Base-by-base conservation (phyloP, 208 protist species). In the Trypanosoma lewisi region DNA sequence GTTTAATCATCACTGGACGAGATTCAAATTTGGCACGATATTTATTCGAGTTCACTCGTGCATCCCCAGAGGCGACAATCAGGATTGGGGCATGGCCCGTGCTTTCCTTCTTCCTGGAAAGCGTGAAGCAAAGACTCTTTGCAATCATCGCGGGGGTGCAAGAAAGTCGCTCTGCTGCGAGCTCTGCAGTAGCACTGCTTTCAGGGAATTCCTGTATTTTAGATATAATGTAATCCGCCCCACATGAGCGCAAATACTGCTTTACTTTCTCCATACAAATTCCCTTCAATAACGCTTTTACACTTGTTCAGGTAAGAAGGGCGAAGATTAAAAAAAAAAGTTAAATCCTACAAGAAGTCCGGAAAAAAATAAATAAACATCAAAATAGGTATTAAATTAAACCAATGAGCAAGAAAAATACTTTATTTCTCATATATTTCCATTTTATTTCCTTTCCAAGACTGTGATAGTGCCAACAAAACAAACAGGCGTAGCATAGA, bases 71-170 rank as follows among this genome's bases (percentile, higher is more conserved):
- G 25, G 71, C 69, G 31, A 89, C 61, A 50, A 89, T 79, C 33
- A 89, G 41, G 14, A 85, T 45, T 9, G 74, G 51, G 37, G 77
- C 67, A 37, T 70, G 70, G n/a, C 69, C 75, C 5, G 34, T 63
- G 49, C 59, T 65, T 8, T 67, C 58, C 61, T 73, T 75, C 9
- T 70, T 42, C 49, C 73, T 73, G 30, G 66, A 70, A 17, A 75
- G 64, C 23, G 69, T 34, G 41, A 78, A 80, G 19, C 68, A 73
- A 17, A 89, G 69, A 7, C 70, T 82, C 67, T 91, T 91, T 34
- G 84, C 80, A 50, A 91, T 88, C 41, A 84, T 73, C 0, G 60
- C 65, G 4, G 78, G 71, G 19, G 53, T 45, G 68, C 84, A 91
- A 50, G 64, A 50, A 31, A 91, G 57, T 12, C 63, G 65, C 25